phyloP scores from a whole-genome alignment of 768 basidiomycete genomes.

The Baorangia bicolor region DNA sequence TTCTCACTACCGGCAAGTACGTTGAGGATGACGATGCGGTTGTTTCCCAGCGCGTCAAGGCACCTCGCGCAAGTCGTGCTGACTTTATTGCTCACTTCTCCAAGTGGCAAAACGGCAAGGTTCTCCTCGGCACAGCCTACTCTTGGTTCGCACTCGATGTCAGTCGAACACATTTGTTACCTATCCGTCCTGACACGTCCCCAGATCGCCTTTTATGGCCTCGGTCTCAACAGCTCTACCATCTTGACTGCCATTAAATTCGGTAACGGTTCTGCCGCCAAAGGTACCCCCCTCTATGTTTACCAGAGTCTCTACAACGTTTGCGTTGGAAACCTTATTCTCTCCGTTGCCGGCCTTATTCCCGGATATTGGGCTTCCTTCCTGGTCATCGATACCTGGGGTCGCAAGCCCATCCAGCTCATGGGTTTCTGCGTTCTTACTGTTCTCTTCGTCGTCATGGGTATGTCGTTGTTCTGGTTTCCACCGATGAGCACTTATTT shows the following conservation, averaged over 20 bases:
- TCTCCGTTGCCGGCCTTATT: constrained; percentile 75
- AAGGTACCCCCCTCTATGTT: constrained; percentile 37
- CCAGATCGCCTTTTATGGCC: constrained; percentile 84
- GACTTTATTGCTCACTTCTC: constrained; percentile 73
- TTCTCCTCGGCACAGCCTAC: constrained; percentile 74
- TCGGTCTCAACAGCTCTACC: constrained; percentile 79
- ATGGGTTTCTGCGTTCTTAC: constrained; percentile 75
- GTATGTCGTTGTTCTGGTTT: constrained; percentile 35
- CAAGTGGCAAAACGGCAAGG: constrained; percentile 75
- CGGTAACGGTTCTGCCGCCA: constrained; percentile 41
- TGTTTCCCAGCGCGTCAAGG: constrained; percentile 54
- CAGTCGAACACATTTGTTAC: constrained; percentile 24
- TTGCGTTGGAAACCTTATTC: constrained; percentile 72
- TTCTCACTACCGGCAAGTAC: constrained; percentile 50
- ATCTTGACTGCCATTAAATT: constrained; percentile 71
- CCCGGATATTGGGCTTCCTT: constrained; percentile 67
- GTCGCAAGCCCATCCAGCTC: constrained; percentile 78
- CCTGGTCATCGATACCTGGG: constrained; percentile 73
- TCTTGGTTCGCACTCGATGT: constrained; percentile 90
- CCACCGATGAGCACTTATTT: neutral
- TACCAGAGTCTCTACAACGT: constrained; percentile 63
- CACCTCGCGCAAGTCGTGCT: constrained; percentile 62
- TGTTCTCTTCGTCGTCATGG: constrained; percentile 65
- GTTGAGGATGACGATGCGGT: constrained; percentile 49
- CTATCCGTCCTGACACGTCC: constrained; percentile 1